Evolutionary conservation across 495 filamentous ascomycete genomes (phyloP).

Genomic region (Aspergillus asperescens): DNA sequence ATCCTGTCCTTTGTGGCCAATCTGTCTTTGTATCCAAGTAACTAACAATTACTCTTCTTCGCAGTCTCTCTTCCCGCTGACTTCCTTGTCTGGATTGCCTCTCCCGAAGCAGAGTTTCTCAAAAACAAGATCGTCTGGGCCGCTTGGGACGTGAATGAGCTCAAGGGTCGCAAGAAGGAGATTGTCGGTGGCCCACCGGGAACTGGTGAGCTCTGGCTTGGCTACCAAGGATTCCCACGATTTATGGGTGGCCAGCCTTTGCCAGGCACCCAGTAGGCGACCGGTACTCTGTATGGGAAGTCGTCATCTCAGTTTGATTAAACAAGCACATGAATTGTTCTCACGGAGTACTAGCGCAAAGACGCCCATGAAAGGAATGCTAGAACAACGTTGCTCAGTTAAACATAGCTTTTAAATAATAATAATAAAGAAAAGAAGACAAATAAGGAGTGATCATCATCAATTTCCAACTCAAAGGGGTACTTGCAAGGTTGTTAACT

Average conservation of each 20-base stretch:
- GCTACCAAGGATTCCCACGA: conserved; percentile 21
- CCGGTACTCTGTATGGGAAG: not conserved
- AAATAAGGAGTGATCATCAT: too few species aligned
- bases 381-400: too few species aligned
- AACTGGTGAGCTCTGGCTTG: conserved; percentile 23
- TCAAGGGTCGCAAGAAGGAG: conserved; percentile 50
- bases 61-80: conserved; percentile 24
- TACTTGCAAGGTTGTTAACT: too few species aligned
- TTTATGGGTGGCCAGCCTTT: conserved; percentile 18
- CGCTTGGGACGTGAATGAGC: conserved; percentile 50
- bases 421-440: too few species aligned
- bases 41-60: not conserved
- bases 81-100: conserved; percentile 37
- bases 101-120: conserved; percentile 37
- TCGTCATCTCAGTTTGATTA: too few species aligned
- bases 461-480: too few species aligned
- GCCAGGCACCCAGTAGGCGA: not conserved
- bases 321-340: too few species aligned
- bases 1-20: conserved; percentile 5
- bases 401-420: too few species aligned
- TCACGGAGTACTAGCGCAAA: too few species aligned
- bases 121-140: conserved; percentile 37
- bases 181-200: conserved; percentile 24
- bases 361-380: too few species aligned
- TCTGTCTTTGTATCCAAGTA: not conserved